These are phyloP conservation scores for Peronosclerospora sorghi DNA, from an alignment of 352 stramenopile genomes.

Conservation along the genomic window DNA sequence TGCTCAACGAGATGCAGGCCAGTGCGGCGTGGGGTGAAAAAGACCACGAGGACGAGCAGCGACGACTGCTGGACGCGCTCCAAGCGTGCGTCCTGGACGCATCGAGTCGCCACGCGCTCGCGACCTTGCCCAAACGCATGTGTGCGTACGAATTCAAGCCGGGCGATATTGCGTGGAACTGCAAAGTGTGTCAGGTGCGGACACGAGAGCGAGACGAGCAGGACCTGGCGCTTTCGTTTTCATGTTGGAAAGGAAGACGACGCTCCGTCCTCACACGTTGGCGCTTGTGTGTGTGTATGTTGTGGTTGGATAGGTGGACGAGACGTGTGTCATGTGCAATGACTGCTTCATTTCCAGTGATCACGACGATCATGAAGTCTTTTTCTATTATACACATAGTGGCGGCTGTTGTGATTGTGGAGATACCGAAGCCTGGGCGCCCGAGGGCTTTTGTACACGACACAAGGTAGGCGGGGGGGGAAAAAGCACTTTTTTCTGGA, in stretches of 20 bases:
- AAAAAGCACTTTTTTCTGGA: neutral
- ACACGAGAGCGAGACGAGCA: neutral
- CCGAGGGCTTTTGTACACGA: slow-evolving; percentile 88
- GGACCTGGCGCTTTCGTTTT: too few species aligned
- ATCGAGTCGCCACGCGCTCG: slow-evolving; percentile 26
- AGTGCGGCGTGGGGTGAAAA: slow-evolving; percentile 38
- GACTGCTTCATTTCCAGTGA: slow-evolving; percentile 92
- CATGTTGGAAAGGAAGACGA: too few species aligned
- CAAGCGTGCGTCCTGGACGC: slow-evolving; percentile 52
- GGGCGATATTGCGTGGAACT: slow-evolving; percentile 97
- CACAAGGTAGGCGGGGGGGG: slow-evolving; percentile 87
- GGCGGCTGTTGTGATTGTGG: slow-evolving; percentile 97
- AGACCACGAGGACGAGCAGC: slow-evolving; percentile 41
- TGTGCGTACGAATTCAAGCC: slow-evolving; percentile 90
- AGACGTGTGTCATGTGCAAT: slow-evolving; percentile 96
- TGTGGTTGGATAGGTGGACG: slow-evolving; percentile 84
- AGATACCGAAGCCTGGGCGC: slow-evolving; percentile 93
- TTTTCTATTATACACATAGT: slow-evolving; percentile 91
- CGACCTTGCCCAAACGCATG: slow-evolving; percentile 77
- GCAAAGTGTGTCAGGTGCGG: slow-evolving; percentile 74
- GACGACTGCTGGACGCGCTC: slow-evolving; percentile 34
- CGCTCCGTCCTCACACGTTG: too few species aligned
- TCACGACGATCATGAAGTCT: slow-evolving; percentile 90
- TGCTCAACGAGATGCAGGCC: slow-evolving; percentile 50
- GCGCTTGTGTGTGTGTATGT: too few species aligned